Evolutionary conservation across 2,329 filamentous ascomycete genomes (phyloP).

Genomic region (Monilinia fructigena): DNA sequence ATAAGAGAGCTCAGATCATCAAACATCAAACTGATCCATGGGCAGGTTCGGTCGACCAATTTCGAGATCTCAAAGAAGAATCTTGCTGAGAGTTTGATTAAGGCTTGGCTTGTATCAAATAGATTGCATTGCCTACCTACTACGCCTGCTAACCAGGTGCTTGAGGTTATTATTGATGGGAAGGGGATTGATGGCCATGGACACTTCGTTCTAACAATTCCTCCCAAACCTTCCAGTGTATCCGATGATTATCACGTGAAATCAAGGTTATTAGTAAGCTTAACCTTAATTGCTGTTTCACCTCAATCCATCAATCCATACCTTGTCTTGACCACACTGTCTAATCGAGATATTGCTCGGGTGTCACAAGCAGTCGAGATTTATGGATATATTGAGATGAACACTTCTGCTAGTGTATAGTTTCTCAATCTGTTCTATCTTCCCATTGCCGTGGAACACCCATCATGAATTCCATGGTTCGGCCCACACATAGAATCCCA

Average conservation of each 20-base stretch:
- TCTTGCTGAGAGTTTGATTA: constrained; percentile 1
- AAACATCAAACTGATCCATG: background rate
- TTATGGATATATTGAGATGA: background rate
- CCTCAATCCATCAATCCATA: background rate
- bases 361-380: background rate
- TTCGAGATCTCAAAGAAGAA: constrained; percentile 2
- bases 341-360: background rate
- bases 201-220: background rate
- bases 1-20: constrained; percentile 23
- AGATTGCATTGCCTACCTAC: constrained; percentile 18
- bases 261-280: constrained; percentile 9
- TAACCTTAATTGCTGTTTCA: constrained; percentile 4
- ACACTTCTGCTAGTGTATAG: background rate
- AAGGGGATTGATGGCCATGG: background rate
- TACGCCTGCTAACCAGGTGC: too few relatives aligned
- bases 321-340: background rate
- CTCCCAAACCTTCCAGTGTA: background rate
- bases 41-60: constrained; percentile 1
- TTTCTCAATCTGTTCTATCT: background rate
- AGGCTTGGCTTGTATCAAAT: constrained; percentile 30
- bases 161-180: too few relatives aligned
- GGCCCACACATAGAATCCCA: constrained; percentile 3
- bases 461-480: constrained; percentile 19
- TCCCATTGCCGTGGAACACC: background rate
- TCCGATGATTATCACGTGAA: background rate